Percentiles rank a stretch among this genome's conserved stretches.
phyloP scores from a whole-genome alignment of 2,329 filamentous ascomycete genomes.

The Epichloe uncinata region DNA sequence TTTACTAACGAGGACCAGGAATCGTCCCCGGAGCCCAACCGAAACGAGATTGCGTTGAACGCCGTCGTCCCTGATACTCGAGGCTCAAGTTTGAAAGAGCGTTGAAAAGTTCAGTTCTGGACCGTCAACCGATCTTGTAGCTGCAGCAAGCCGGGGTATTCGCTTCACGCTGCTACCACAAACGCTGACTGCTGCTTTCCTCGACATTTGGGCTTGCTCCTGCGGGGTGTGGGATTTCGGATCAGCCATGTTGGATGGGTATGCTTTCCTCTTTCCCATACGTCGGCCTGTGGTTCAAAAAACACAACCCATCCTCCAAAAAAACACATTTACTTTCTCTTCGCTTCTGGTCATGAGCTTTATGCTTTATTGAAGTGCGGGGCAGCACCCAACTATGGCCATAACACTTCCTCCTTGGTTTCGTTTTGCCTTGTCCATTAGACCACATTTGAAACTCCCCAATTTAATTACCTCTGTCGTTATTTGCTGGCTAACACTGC shows the following conservation, averaged over 20 bases:
- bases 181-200: conserved; percentile 6
- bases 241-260: conserved; percentile 24
- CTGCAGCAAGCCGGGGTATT: neutral
- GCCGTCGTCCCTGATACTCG: neutral
- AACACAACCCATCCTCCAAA: neutral
- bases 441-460: conserved; percentile 7
- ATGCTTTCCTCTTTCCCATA: conserved; percentile 16
- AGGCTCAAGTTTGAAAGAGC: neutral
- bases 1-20: conserved; percentile 11
- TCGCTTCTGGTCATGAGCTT: neutral
- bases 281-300: conserved; percentile 1
- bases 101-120: neutral
- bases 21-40: conserved; percentile 14
- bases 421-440: conserved; percentile 2
- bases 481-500: conserved; percentile 17
- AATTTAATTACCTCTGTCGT: conserved; percentile 7
- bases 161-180: neutral
- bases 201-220: conserved; percentile 10
- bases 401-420: neutral
- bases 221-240: conserved; percentile 7
- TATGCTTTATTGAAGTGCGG: conserved; percentile 3
- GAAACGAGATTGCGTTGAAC: conserved; percentile 9
- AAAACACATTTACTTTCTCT: neutral
- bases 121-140: neutral
- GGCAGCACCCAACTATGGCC: conserved; percentile 3